A percentile compares a stretch with the other conserved stretches of the same genome.
phyloP scores from a whole-genome alignment of 1,284 basidiomycete genomes.

The Apiotrichum sp. region DNA sequence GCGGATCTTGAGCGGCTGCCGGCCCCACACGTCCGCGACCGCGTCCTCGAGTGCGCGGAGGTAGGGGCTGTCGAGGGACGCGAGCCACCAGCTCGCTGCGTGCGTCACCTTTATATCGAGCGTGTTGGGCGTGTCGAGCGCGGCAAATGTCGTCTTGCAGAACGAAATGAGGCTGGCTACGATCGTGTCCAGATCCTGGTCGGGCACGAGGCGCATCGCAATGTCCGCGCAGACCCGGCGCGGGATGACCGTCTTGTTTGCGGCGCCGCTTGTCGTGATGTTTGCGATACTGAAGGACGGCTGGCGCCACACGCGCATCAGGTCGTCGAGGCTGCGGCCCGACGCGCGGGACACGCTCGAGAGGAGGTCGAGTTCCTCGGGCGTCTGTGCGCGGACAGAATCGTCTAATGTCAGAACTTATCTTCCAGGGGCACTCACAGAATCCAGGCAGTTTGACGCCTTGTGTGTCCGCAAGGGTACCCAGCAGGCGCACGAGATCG shows the following conservation, averaged over 20 bases:
- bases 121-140: slow-evolving; percentile 62
- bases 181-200: slow-evolving; percentile 69
- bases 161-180: slow-evolving; percentile 58
- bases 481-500: slow-evolving; percentile 82
- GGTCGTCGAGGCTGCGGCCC: slow-evolving; percentile 58
- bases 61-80: slow-evolving; percentile 72
- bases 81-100: slow-evolving; percentile 93
- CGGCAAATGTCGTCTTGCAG: slow-evolving; percentile 58
- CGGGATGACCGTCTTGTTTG: slow-evolving; percentile 72
- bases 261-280: slow-evolving; percentile 32
- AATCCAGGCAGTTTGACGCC: slow-evolving; percentile 73
- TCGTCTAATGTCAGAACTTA: slow-evolving; percentile 55
- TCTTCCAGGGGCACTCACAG: slow-evolving; percentile 66
- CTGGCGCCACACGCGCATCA: slow-evolving; percentile 67
- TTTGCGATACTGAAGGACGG: slow-evolving; percentile 44
- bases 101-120: slow-evolving; percentile 74
- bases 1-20: slow-evolving; percentile 75
- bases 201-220: slow-evolving; percentile 86
- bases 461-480: slow-evolving; percentile 59
- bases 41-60: slow-evolving; percentile 76
- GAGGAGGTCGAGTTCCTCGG: slow-evolving; percentile 63
- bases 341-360: slow-evolving; percentile 60
- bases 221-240: slow-evolving; percentile 70
- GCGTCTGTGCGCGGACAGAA: slow-evolving; percentile 60
- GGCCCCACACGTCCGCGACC: slow-evolving; percentile 76